Conservation (phyloP, 768 basidiomycete genomes). For the Austroboletus festivus region DNA sequence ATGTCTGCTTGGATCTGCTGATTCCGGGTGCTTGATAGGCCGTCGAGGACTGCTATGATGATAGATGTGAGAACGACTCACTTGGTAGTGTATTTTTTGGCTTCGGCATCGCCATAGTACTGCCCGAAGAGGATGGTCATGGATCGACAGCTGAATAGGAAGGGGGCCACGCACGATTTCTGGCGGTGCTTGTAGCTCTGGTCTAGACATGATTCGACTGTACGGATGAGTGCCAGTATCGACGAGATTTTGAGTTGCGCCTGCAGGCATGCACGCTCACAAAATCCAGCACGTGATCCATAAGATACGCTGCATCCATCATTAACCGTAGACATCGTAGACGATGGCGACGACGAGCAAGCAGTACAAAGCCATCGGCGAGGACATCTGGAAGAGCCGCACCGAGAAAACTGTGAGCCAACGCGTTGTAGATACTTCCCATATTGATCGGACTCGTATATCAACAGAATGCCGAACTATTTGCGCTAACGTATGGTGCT, state of each 20-base stretch:
- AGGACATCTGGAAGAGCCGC: constrained; percentile 93
- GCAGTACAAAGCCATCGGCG: constrained; percentile 85
- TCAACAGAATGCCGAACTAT: constrained; percentile 92
- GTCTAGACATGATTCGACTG: constrained; percentile 83
- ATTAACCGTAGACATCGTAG: constrained; percentile 5
- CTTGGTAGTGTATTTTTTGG: constrained; percentile 97
- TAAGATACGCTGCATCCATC: background rate
- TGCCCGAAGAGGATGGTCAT: constrained; percentile 30
- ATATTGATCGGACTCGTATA: constrained; percentile 16
- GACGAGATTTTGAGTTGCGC: too few relatives aligned
- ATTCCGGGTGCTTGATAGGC: constrained; percentile 72
- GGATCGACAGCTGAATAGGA: too few relatives aligned
- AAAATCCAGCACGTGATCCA: constrained; percentile 23
- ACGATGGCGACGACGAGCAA: constrained; percentile 73
- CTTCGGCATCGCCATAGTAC: constrained; percentile 97
- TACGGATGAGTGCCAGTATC: too few relatives aligned
- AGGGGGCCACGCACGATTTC: constrained; percentile 64
- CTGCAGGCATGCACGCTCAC: background rate
- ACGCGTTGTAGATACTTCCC: constrained; percentile 5
- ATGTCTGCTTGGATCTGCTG: constrained; percentile 97
- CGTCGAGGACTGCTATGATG: constrained; percentile 2
- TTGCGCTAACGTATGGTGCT: constrained; percentile 95
- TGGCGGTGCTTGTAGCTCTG: constrained; percentile 85
- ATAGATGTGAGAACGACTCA: constrained; percentile 34
- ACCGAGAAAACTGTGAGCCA: constrained; percentile 89